Evolutionary conservation across 257 asterid species (phyloP), one percentile per base, ranked within the genome.

Genomic region (Lavandula angustifolia): DNA sequence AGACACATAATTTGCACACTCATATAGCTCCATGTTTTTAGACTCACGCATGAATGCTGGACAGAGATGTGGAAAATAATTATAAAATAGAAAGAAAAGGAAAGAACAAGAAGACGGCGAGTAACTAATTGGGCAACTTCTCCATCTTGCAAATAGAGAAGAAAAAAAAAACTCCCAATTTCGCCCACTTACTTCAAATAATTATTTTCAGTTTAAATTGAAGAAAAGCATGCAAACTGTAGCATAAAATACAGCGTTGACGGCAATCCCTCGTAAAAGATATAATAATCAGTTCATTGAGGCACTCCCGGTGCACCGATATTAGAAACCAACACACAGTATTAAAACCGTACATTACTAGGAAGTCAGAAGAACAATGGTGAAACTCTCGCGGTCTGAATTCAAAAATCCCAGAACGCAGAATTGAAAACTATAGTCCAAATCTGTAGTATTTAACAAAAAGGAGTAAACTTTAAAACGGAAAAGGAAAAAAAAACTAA

Each of bases 261-360:
- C 22, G 1, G 16, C 54, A 54, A 41, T 27, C 43, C 68, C 62
- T 43, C 4, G 12, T 43, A 27, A 66, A 73, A 3, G 27, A 58
- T 60, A 46, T 54, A 63, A 47, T 11, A 60, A 74, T 48, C 41
- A 62, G 49, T 49, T 42, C 33, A 37, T 9, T n/a, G 22, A 68
- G 16, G 64, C 31, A 52, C 76, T 66, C 14, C 6, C 51, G 71
- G 68, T 38, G n/a, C 47, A n/a, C 81, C 76, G 54, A 27, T 47
- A 75, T 46, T 64, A 51, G 60, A 66, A 40, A 66, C 32, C 29
- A 50, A 41, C 56, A 37, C 53, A 46, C 67, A 54, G 48, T 68
- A 54, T 71, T 54, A 67, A 70, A 82, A 74, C 75, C 79, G 81
- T 72, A 67, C 10, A 65, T 47, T 67, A 62, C 60, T 60, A 47